A percentile compares a stretch with the other conserved stretches of the same genome.
phyloP scores from a whole-genome alignment of 139 green algal species.

The Ulvella scutata region DNA sequence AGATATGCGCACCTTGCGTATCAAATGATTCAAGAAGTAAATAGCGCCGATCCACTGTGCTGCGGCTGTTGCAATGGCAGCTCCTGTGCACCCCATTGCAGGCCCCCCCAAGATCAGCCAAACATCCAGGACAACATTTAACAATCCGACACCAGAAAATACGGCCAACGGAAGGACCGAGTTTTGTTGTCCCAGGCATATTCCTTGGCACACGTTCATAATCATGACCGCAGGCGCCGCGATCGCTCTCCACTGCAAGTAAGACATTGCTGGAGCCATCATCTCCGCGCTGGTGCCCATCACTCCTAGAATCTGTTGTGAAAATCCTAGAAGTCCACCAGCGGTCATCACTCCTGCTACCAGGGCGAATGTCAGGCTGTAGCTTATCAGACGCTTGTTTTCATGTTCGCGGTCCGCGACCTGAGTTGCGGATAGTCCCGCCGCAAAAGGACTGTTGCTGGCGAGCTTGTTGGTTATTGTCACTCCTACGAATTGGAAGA shows the following conservation, averaged over 20 bases:
- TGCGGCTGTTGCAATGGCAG: constrained; percentile 24
- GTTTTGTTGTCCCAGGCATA: constrained; percentile 51
- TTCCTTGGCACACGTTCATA: constrained; percentile 32
- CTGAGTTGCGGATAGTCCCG: constrained; percentile 4
- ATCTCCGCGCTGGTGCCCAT: constrained; percentile 27
- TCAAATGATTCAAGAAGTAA: constrained; percentile 20
- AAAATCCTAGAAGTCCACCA: constrained; percentile 11
- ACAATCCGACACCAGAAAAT: constrained; percentile 11
- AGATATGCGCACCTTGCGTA: background rate
- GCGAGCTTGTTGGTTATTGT: constrained; percentile 40
- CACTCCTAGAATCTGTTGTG: constrained; percentile 12
- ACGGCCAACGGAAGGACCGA: constrained; percentile 36
- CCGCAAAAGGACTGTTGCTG: constrained; percentile 11
- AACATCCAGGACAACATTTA: constrained; percentile 40
- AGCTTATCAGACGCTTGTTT: constrained; percentile 8
- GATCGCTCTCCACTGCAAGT: constrained; percentile 27
- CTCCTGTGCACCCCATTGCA: constrained; percentile 22
- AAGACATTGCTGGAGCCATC: constrained; percentile 13
- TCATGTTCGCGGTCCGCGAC: background rate
- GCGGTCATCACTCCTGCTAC: constrained; percentile 8
- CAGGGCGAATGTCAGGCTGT: constrained; percentile 21
- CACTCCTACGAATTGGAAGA: constrained; percentile 43
- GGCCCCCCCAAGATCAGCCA: constrained; percentile 14
- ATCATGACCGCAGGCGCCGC: constrained; percentile 40
- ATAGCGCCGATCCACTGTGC: constrained; percentile 27